Conservation (phyloP, 208 protist genomes). For the Acanthamoeba divionensis region DNA sequence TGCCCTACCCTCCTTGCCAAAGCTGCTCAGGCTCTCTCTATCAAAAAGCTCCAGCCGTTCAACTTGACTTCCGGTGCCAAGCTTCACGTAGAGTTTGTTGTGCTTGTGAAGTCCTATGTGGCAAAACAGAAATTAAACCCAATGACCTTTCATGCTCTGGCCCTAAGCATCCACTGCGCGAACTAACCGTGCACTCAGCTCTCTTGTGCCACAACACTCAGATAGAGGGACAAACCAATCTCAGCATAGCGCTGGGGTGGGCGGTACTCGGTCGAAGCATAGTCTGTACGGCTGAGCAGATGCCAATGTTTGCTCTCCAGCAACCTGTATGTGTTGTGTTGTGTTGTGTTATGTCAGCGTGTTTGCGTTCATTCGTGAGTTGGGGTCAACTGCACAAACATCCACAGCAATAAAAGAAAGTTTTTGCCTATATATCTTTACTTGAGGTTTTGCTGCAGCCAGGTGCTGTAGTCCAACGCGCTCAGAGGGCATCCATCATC, state of each 20-base stretch:
- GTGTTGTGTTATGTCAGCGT: too few relatives aligned
- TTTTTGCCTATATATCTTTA: neutral
- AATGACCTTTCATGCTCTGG: too few relatives aligned
- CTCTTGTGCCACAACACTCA: too few relatives aligned
- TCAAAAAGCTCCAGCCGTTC: slow-evolving; percentile 3
- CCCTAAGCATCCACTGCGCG: too few relatives aligned
- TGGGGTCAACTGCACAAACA: neutral
- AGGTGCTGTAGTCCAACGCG: neutral
- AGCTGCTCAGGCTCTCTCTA: neutral
- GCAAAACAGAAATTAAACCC: too few relatives aligned
- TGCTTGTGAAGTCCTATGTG: slow-evolving; percentile 34
- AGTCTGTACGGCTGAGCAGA: neutral
- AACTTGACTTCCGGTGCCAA: neutral
- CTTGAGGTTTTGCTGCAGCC: neutral
- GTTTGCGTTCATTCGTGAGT: too few relatives aligned
- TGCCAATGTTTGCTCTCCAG: neutral
- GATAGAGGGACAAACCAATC: too few relatives aligned
- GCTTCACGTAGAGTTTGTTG: slow-evolving; percentile 32
- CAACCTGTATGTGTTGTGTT: neutral
- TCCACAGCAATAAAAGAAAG: neutral
- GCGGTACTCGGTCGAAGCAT: neutral
- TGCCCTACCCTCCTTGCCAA: neutral
- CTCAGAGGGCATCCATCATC: neutral
- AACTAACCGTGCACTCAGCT: too few relatives aligned
- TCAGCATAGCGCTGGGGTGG: slow-evolving; percentile 28